Percentiles rank a stretch among this genome's conserved stretches.
Conservation (phyloP, 2,329 filamentous ascomycete species). For the Cytospora chrysosperma region DNA sequence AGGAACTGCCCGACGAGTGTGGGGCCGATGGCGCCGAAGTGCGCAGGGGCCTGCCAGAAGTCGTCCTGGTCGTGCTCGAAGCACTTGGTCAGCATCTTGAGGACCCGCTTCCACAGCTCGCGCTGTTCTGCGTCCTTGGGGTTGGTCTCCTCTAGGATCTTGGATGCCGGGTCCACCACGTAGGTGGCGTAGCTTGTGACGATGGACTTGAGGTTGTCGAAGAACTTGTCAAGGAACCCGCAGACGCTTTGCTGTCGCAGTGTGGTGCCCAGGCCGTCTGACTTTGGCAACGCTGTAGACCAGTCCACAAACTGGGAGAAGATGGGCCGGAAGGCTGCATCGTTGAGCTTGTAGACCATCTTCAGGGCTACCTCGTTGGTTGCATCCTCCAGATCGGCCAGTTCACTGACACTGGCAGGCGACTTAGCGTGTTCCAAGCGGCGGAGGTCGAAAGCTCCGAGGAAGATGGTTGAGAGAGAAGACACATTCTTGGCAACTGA, state of each 20-base stretch:
- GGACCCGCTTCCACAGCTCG: slow-evolving; percentile 65
- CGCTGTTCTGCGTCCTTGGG: slow-evolving; percentile 50
- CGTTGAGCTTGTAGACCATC: slow-evolving; percentile 96
- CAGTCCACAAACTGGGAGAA: slow-evolving; percentile 87
- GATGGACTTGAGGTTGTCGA: slow-evolving; percentile 84
- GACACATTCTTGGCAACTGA: slow-evolving; percentile 73
- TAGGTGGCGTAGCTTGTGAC: slow-evolving; percentile 91
- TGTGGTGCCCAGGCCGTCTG: slow-evolving; percentile 56
- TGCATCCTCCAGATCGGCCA: slow-evolving; percentile 59
- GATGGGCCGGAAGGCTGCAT: slow-evolving; percentile 86
- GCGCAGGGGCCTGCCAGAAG: slow-evolving; percentile 91
- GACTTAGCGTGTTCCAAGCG: slow-evolving; percentile 52
- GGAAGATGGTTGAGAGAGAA: slow-evolving; percentile 64
- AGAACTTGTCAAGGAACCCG: slow-evolving; percentile 76
- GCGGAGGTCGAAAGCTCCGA: slow-evolving; percentile 64
- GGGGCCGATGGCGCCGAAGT: slow-evolving; percentile 72
- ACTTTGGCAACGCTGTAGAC: slow-evolving; percentile 63
- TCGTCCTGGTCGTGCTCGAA: slow-evolving; percentile 91
- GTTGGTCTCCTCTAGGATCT: slow-evolving; percentile 53
- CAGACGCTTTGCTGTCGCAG: slow-evolving; percentile 75
- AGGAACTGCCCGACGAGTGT: slow-evolving; percentile 68
- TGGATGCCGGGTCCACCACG: slow-evolving; percentile 71
- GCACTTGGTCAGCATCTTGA: slow-evolving; percentile 69
- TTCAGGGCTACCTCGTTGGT: slow-evolving; percentile 73
- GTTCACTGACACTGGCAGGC: slow-evolving; percentile 37